A percentile compares a stretch with the other conserved stretches of the same genome.
These are phyloP conservation scores for Mucor indicus DNA, from an alignment of 371 early-diverging fungal species.

Conservation along the genomic window DNA sequence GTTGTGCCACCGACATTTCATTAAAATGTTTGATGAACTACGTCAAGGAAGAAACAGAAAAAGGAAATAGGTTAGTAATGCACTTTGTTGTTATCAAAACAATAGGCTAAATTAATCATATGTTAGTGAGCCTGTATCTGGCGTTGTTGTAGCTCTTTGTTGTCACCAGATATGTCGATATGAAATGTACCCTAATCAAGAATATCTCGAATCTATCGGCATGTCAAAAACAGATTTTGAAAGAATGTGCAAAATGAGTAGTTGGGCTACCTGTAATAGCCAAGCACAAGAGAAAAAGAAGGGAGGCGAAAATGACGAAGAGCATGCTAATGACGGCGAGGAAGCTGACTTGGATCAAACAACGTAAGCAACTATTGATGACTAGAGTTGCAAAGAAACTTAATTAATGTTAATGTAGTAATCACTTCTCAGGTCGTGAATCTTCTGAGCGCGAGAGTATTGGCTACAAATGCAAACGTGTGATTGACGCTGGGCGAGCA, in stretches of 20 bases:
- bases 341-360: conserved; percentile 48
- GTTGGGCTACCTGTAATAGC: conserved; percentile 67
- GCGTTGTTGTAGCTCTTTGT: conserved; percentile 85
- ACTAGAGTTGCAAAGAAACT: not conserved
- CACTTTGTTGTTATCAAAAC: no score
- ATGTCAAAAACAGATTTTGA: conserved; percentile 56
- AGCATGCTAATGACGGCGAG: conserved; percentile 41
- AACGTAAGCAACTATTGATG: conserved; percentile 27
- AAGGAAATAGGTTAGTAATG: conserved; percentile 3
- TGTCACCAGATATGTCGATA: conserved; percentile 88
- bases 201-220: conserved; percentile 52
- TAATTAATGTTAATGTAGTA: not conserved
- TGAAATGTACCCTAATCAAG: conserved; percentile 70
- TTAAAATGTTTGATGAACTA: conserved; percentile 72
- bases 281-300: conserved; percentile 6
- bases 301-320: conserved; percentile 31
- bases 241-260: conserved; percentile 61
- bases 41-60: conserved; percentile 32
- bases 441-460: conserved; percentile 59
- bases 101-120: not conserved
- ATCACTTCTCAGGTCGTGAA: conserved; percentile 62
- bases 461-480: conserved; percentile 74
- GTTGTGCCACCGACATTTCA: conserved; percentile 89
- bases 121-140: conserved; percentile 50
- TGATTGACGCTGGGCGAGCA: conserved; percentile 67